A percentile compares a stretch with the other conserved stretches of the same genome.
Evolutionary conservation across 1,284 basidiomycete species (phyloP).

Genomic region (Trichosporon inkin): DNA sequence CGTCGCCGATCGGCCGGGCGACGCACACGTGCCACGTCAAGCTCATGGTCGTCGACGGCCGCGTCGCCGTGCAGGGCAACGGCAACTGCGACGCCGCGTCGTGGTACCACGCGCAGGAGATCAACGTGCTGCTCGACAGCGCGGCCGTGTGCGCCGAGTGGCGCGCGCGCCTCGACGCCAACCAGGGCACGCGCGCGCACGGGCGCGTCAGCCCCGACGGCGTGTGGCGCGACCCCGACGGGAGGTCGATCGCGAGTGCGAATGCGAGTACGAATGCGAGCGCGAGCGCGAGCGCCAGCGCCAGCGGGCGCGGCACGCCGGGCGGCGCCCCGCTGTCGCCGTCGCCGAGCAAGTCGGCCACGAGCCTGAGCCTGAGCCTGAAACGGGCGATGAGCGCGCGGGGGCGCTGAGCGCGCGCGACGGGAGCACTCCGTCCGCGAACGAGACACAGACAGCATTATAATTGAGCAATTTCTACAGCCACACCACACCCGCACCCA

Average conservation of each 20-base stretch:
- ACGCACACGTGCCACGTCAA: conserved; percentile 71
- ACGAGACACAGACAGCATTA: too few species aligned
- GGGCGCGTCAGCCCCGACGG: conserved; percentile 48
- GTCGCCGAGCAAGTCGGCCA: neutral
- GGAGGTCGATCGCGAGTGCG: conserved; percentile 1
- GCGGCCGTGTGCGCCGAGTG: conserved; percentile 59
- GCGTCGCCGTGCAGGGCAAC: conserved; percentile 57
- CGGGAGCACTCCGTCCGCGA: too few species aligned
- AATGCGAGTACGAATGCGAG: neutral
- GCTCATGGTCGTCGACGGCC: conserved; percentile 64
- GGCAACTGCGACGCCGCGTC: conserved; percentile 59
- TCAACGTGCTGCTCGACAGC: conserved; percentile 67
- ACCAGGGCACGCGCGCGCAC: conserved; percentile 64
- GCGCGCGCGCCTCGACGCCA: conserved; percentile 58
- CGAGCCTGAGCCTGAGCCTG: neutral
- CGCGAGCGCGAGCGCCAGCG: neutral
- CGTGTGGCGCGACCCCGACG: conserved; percentile 32
- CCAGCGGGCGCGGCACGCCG: neutral
- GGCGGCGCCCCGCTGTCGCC: neutral
- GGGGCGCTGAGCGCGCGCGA: neutral
- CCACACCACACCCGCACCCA: too few species aligned
- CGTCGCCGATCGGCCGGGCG: conserved; percentile 57
- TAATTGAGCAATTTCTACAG: too few species aligned
- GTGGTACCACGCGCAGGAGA: conserved; percentile 72
- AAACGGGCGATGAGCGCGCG: neutral